Evolutionary conservation across 2,329 filamentous ascomycete genomes (phyloP), one percentile per base, ranked within the genome.

Genomic region (Sporothrix euskadiensis): DNA sequence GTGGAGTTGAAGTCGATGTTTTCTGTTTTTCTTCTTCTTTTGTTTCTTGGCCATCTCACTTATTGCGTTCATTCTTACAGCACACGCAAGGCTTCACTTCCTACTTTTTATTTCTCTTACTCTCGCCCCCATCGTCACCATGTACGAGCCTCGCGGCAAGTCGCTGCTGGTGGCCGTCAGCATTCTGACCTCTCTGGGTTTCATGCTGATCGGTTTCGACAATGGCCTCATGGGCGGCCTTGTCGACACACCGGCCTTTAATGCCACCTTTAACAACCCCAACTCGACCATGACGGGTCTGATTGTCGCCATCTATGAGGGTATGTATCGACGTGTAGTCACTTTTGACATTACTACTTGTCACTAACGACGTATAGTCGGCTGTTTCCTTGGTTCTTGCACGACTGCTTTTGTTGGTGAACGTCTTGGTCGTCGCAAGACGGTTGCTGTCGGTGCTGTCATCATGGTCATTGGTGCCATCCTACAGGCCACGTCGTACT

Each of bases 321-420:
- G 71, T 73, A 70, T 22, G 30, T 54, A 7, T 56, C 7, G 47
- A 7, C 19, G 47, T 14, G 5, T 35, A 5, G 47, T 12, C 44
- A 49, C 16, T 41, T n/a, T 39, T 32, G 26, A 2, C 26, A 26
- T 69, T 47, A 12, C 12, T 52, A 16, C 30, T 61, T 7, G 3
- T 61, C 32, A 10, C 16, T 61, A 35, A 35, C 12, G 35, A 30
- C 22, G 7, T 22, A 9, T 30, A 56, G 52, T 90, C 44, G 88
- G 88, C 9, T 89, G 88, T 77, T 89, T 90, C 78, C 80, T 89
- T 59, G 88, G 88, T 19, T 79, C 81, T 39, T 74, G 82, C 12
- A 75, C 77, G 12, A 79, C 79, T n/a, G 78, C 81, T 39, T 77
- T 77, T 63, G 74, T 82, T 71, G 81, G 81, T 44, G 81, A 82